Evolutionary conservation across 192 early-diverging fungal genomes (phyloP), one percentile per base, ranked within the genome.

Genomic region (Coemansia sp.): DNA sequence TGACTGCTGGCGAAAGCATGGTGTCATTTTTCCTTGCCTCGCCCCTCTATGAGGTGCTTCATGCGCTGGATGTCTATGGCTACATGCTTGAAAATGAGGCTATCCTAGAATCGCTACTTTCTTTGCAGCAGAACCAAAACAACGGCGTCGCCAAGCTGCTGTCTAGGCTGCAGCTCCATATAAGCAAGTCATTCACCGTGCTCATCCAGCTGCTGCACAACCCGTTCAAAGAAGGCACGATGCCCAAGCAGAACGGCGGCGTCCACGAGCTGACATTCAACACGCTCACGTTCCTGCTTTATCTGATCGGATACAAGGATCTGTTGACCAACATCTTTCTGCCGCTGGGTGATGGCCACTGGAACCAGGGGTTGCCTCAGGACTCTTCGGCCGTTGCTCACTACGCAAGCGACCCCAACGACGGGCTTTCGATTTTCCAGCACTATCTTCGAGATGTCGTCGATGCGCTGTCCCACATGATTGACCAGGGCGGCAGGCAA

Each of bases 401-500:
- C 7, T 69, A 72, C 28, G 78, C 78, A 49, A 75, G 78, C 63
- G 78, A 80, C 29, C 78, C 78, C 14, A 80, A 58, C 69, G 78
- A 80, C 48, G 78, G 78, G 0, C 63, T 80, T 54, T 75, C 78
- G 12, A 75, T 80, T 59, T 80, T 80, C 70, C 78, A 80, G 69
- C 78, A 80, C 60, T 80, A 80, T 40, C 48, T 80, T 48, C 78
- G 78, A 20, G 78, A 80, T 36, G 78, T 75, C 12, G 50, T 80
- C 29, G 78, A 80, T 25, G 78, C 78, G 0, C 61, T 80, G 55
- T 67, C 78, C 10, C 66, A 52, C 30, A 75, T 70, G 18, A 68
- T 71, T 25, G 78, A 80, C 32, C 65, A 72, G 56, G 78, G 73
- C 56, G 73, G 78, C 72, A 80, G 75, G 67, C 69, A 67, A 36